Percentiles rank a stretch among this genome's conserved stretches.
phyloP scores from a whole-genome alignment of 768 basidiomycete genomes.

The Calocera cornea region DNA sequence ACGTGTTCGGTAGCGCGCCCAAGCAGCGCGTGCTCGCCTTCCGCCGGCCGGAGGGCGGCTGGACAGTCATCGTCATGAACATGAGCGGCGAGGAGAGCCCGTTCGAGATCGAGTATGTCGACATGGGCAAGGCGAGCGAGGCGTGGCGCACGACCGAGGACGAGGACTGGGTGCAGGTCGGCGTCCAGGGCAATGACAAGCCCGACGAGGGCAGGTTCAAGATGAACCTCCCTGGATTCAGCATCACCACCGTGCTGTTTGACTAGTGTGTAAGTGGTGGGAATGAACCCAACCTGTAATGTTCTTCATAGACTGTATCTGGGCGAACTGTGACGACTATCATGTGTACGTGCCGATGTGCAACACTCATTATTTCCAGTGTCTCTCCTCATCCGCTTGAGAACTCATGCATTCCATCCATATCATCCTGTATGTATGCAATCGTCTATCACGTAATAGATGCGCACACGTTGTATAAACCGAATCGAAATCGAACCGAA shows the following conservation, averaged over 20 bases:
- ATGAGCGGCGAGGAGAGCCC: background rate
- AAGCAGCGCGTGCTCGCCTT: background rate
- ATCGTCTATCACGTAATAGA: too few species aligned
- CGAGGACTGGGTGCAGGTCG: background rate
- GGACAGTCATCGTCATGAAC: background rate
- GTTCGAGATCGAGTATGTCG: slow-evolving; percentile 1
- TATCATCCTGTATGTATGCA: too few species aligned
- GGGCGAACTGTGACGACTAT: too few species aligned
- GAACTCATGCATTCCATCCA: too few species aligned
- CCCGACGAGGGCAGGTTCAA: background rate
- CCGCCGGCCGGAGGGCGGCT: background rate
- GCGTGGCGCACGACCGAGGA: background rate
- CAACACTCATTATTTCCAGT: too few species aligned
- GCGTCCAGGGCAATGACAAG: background rate
- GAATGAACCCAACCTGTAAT: too few species aligned
- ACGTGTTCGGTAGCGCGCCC: background rate
- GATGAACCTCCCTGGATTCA: background rate
- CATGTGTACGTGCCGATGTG: too few species aligned
- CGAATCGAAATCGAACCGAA: too few species aligned
- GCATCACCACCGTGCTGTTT: background rate
- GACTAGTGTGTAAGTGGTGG: background rate
- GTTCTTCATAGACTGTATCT: too few species aligned
- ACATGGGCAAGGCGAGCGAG: background rate
- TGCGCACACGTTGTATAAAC: too few species aligned
- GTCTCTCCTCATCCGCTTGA: too few species aligned